phyloP scores from a whole-genome alignment of 306 rosid genomes.

The Albizia julibrissin region DNA sequence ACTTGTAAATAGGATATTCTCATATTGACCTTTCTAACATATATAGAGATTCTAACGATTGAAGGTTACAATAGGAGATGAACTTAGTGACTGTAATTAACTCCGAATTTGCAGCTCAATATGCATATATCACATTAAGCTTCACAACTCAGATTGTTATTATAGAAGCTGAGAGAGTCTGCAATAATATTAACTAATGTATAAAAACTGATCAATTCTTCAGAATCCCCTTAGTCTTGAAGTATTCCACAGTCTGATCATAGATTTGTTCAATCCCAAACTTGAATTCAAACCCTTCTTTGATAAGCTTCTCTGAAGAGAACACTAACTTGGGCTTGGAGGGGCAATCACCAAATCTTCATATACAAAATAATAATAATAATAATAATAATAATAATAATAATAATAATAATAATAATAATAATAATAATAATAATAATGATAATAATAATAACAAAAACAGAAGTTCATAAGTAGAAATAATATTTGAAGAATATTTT shows the following conservation, averaged over 20 bases:
- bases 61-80: background rate
- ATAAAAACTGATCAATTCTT: constrained; percentile 37
- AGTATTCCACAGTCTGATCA: constrained; percentile 66
- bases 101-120: background rate
- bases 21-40: too few relatives aligned
- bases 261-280: constrained; percentile 59
- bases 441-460: too few relatives aligned
- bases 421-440: background rate
- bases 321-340: constrained; percentile 59
- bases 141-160: background rate
- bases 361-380: background rate
- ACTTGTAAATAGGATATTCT: too few relatives aligned
- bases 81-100: background rate
- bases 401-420: background rate
- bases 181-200: constrained; percentile 7
- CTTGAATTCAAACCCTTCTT: constrained; percentile 77
- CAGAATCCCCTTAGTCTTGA: constrained; percentile 61
- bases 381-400: background rate
- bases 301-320: constrained; percentile 71
- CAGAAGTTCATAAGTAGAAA: background rate
- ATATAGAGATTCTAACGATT: background rate
- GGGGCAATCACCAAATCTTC: constrained; percentile 69
- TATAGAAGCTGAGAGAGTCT: constrained; percentile 8
- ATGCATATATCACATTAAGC: background rate
- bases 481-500: background rate